Percentiles rank a stretch among this genome's conserved stretches.
Evolutionary conservation across 306 rosid species (phyloP).

Genomic region (Datisca glomerata): DNA sequence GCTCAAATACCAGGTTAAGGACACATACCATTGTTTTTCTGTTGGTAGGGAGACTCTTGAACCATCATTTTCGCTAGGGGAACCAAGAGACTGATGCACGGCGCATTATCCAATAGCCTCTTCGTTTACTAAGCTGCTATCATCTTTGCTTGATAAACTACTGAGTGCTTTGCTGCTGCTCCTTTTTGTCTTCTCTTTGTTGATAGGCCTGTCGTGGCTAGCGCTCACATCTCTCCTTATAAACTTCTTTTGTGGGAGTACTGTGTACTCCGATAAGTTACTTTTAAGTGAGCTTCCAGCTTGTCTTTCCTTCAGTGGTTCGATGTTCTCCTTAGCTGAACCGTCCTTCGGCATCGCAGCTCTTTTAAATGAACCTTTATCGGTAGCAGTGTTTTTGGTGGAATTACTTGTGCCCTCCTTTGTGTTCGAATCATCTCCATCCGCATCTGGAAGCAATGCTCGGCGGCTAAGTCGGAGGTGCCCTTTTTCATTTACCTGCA

Average conservation of each 20-base stretch:
- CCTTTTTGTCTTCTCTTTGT: slow-evolving; percentile 44
- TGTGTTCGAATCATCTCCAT: slow-evolving; percentile 28
- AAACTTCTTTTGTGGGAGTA: slow-evolving; percentile 47
- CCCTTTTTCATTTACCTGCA: slow-evolving; percentile 83
- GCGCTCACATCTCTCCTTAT: slow-evolving; percentile 35
- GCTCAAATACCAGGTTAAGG: no score
- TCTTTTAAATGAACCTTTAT: slow-evolving; percentile 17
- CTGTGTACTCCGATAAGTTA: slow-evolving; percentile 29
- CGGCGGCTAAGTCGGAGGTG: slow-evolving; percentile 91
- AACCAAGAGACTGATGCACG: no score
- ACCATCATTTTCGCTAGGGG: no score
- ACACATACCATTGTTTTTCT: no score
- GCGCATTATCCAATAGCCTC: slow-evolving; percentile 48
- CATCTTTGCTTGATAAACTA: slow-evolving; percentile 33
- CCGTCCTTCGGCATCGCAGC: slow-evolving; percentile 8
- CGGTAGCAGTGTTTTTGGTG: slow-evolving; percentile 15
- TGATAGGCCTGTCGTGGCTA: slow-evolving; percentile 29
- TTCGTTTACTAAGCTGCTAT: slow-evolving; percentile 51
- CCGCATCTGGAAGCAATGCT: slow-evolving; percentile 68
- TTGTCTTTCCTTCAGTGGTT: slow-evolving; percentile 27
- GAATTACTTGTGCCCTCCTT: slow-evolving; percentile 28
- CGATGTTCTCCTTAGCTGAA: slow-evolving; percentile 25
- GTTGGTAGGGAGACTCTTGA: no score
- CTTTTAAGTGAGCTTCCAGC: slow-evolving; percentile 24
- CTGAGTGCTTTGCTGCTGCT: slow-evolving; percentile 22